Conservation (phyloP, 345 rosid species). For the Camelina neglecta region DNA sequence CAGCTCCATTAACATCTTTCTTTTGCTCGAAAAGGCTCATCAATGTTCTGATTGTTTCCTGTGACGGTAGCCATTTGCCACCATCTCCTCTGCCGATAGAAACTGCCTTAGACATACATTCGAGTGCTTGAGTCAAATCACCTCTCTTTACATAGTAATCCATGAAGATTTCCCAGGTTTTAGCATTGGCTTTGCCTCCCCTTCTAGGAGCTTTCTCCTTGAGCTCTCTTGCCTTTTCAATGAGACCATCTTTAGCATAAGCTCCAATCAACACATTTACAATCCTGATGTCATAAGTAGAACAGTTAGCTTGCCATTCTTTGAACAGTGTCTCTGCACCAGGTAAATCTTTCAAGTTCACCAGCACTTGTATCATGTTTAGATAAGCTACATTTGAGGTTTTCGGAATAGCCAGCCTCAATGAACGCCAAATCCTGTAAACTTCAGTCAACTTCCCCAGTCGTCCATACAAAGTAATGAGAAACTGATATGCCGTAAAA, state of each 20-base stretch:
- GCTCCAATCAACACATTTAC: slow-evolving; percentile 77
- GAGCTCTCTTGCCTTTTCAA: slow-evolving; percentile 72
- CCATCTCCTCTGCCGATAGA: slow-evolving; percentile 73
- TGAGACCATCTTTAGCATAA: slow-evolving; percentile 58
- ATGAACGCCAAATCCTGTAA: slow-evolving; percentile 90
- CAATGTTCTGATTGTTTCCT: slow-evolving; percentile 56
- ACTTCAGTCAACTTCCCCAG: slow-evolving; percentile 74
- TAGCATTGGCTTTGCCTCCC: slow-evolving; percentile 78
- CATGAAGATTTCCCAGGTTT: slow-evolving; percentile 82
- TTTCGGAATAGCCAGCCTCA: slow-evolving; percentile 80
- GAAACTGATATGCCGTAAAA: slow-evolving; percentile 77
- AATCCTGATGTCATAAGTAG: slow-evolving; percentile 73
- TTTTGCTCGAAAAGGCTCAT: slow-evolving; percentile 72
- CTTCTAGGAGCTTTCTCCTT: slow-evolving; percentile 67
- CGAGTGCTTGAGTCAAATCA: slow-evolving; percentile 59
- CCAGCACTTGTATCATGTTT: slow-evolving; percentile 87
- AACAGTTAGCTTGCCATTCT: slow-evolving; percentile 82
- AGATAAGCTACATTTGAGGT: slow-evolving; percentile 81
- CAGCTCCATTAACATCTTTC: slow-evolving; percentile 87
- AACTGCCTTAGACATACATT: slow-evolving; percentile 71
- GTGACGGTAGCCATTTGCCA: slow-evolving; percentile 76
- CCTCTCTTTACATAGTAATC: slow-evolving; percentile 66
- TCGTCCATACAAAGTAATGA: slow-evolving; percentile 77
- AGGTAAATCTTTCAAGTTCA: slow-evolving; percentile 82
- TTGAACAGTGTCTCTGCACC: slow-evolving; percentile 91